Evolutionary conservation across 169 alveolate species (phyloP).

Genomic region (Cryptosporidium meleagridis): DNA sequence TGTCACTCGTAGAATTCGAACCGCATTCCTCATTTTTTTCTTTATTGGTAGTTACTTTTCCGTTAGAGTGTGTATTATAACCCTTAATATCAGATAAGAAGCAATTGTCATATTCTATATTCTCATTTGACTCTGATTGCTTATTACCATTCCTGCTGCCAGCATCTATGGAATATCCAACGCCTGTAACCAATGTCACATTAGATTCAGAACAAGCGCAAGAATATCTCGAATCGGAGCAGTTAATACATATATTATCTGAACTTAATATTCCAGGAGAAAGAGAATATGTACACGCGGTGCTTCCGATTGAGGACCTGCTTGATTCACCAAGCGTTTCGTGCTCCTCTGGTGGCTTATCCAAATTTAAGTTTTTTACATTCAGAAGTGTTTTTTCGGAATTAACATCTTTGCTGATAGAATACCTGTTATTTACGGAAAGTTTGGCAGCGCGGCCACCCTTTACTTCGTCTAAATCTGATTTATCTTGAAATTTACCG

Average conservation of each 20-base stretch:
- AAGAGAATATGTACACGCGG: constrained; percentile 41
- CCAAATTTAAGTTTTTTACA: constrained; percentile 11
- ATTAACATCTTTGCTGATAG: background rate
- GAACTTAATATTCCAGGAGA: constrained; percentile 52
- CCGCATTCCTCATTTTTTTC: background rate
- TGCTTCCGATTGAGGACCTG: constrained; percentile 66
- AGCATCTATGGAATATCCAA: background rate
- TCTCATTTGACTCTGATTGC: background rate
- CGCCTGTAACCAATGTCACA: background rate
- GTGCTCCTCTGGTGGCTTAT: background rate
- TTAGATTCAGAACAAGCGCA: constrained; percentile 26
- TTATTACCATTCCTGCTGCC: background rate
- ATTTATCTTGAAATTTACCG: background rate
- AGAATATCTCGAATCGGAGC: background rate
- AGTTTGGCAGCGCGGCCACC: background rate
- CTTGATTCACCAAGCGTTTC: constrained; percentile 38
- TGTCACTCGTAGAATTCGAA: background rate
- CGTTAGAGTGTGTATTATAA: background rate
- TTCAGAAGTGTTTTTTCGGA: background rate
- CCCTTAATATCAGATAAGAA: background rate
- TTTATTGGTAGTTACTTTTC: background rate
- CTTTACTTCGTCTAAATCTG: background rate
- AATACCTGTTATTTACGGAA: background rate
- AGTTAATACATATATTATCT: constrained; percentile 9
- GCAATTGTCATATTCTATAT: background rate